Evolutionary conservation across 306 rosid species (phyloP).

Genomic region (Cucumis cinereus): DNA sequence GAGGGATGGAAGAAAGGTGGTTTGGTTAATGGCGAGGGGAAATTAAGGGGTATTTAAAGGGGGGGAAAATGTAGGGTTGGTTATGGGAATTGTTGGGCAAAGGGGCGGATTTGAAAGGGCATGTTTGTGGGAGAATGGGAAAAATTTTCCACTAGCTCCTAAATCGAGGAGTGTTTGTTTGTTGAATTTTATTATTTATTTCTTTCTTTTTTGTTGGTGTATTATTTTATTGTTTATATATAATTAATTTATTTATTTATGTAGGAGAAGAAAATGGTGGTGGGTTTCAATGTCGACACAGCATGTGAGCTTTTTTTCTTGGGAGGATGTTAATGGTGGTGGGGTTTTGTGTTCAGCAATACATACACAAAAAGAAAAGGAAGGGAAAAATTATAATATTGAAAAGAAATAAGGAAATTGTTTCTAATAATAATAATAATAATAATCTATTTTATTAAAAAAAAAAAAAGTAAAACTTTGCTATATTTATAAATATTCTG

Average conservation of each 20-base stretch:
- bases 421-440: too few species aligned
- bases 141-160: neutral
- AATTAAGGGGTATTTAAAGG: constrained; percentile 67
- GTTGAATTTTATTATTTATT: neutral
- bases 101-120: neutral
- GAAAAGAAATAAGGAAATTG: too few species aligned
- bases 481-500: too few species aligned
- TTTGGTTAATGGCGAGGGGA: constrained; percentile 23
- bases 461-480: too few species aligned
- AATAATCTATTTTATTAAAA: too few species aligned
- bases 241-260: neutral
- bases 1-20: neutral
- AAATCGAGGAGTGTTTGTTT: neutral
- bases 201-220: neutral
- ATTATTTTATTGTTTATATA: neutral
- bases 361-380: neutral
- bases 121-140: constrained; percentile 2
- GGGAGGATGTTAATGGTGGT: constrained; percentile 1
- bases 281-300: neutral
- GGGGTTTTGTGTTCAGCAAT: neutral
- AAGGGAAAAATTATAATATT: too few species aligned
- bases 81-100: neutral
- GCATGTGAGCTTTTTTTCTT: neutral
- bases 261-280: neutral
- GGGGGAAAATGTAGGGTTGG: constrained; percentile 7